These are phyloP conservation scores for Myxozyma geophila DNA, from an alignment of 805 yeast species.

Conservation along the genomic window DNA sequence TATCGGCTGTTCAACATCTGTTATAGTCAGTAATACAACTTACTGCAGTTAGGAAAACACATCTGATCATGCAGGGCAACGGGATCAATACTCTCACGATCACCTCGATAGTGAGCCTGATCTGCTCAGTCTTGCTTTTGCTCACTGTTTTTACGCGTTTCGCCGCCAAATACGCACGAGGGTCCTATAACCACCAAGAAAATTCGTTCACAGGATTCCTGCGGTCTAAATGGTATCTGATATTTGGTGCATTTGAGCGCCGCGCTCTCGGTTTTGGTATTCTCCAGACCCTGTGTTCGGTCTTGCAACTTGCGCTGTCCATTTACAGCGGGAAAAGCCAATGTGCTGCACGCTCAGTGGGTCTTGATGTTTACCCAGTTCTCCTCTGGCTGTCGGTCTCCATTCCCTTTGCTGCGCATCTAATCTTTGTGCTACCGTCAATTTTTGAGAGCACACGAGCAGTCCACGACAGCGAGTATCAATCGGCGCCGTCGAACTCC, in stretches of 20 bases:
- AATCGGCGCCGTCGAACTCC: not conserved
- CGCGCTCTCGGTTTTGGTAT: conserved; percentile 23
- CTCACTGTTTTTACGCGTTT: conserved; percentile 12
- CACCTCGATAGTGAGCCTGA: conserved; percentile 13
- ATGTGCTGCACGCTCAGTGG: conserved; percentile 7
- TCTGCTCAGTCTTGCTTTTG: conserved; percentile 12
- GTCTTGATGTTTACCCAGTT: conserved; percentile 18
- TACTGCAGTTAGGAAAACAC: not conserved
- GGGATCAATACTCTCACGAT: conserved; percentile 17
- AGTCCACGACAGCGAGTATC: not conserved
- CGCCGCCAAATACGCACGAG: conserved; percentile 9
- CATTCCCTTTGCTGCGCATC: conserved; percentile 19
- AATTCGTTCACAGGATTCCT: not conserved
- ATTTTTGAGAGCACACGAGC: conserved; percentile 17
- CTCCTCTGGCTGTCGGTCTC: conserved; percentile 22
- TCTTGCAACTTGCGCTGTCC: conserved; percentile 20
- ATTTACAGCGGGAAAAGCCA: conserved; percentile 9
- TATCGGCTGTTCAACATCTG: no score
- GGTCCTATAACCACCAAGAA: not conserved
- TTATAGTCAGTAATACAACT: not conserved
- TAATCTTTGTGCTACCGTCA: conserved; percentile 18
- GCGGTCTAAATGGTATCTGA: conserved; percentile 2
- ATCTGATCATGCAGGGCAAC: not conserved
- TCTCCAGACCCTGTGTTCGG: not conserved
- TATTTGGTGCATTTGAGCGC: conserved; percentile 26